Conservation (phyloP, 2,329 filamentous ascomycete genomes). For the Sodiomyces alkalinus region DNA sequence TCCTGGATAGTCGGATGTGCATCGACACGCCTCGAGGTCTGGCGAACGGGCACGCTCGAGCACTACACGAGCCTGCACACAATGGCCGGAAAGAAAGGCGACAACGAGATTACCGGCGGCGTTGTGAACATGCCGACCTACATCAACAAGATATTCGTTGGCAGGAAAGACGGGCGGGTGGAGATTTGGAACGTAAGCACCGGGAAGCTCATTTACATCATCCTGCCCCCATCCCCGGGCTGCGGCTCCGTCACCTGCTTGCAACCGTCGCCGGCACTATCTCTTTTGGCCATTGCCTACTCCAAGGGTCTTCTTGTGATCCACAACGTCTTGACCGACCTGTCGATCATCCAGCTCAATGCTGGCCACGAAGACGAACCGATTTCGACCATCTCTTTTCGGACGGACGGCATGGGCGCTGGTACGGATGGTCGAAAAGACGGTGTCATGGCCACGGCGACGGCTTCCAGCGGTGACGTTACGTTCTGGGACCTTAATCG, state of each 20-base stretch:
- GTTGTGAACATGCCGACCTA: conserved; percentile 86
- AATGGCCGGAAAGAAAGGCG: conserved; percentile 37
- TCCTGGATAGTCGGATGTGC: conserved; percentile 81
- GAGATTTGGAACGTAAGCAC: conserved; percentile 98
- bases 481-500: conserved; percentile 94
- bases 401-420: conserved; percentile 76
- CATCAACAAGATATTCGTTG: conserved; percentile 89
- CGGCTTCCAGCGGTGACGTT: conserved; percentile 65
- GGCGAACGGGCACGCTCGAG: conserved; percentile 70
- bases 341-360: conserved; percentile 52
- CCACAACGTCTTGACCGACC: conserved; percentile 69
- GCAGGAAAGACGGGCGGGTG: conserved; percentile 71
- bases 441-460: conserved; percentile 89
- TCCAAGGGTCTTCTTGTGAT: conserved; percentile 63
- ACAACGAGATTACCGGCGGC: conserved; percentile 58
- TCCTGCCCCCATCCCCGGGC: conserved; percentile 58
- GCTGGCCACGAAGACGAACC: conserved; percentile 48
- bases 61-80: conserved; percentile 77
- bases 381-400: conserved; percentile 75
- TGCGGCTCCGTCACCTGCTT: conserved; percentile 77
- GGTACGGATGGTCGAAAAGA: conserved; percentile 72
- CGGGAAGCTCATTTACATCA: conserved; percentile 78
- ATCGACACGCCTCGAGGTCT: conserved; percentile 65
- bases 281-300: conserved; percentile 78
- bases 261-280: conserved; percentile 69